phyloP scores from a whole-genome alignment of 179 eudicot species.

The Actinidia arguta region DNA sequence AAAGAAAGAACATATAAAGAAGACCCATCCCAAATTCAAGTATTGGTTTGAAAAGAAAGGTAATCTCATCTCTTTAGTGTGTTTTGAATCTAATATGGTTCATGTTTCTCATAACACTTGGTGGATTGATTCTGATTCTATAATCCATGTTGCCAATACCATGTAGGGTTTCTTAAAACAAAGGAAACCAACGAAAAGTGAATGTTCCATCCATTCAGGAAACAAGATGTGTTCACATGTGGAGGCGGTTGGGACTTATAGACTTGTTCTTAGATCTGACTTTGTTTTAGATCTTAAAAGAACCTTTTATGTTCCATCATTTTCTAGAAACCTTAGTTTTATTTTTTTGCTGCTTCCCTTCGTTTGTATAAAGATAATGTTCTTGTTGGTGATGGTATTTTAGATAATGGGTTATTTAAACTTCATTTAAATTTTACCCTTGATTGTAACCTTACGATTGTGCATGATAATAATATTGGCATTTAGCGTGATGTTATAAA shows the following conservation, averaged over 20 bases:
- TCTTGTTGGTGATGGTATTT: too few species aligned
- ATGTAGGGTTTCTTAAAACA: too few species aligned
- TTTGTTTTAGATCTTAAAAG: conserved; percentile 20
- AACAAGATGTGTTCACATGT: conserved; percentile 30
- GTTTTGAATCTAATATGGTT: too few species aligned
- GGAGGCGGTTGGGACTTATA: conserved; percentile 30
- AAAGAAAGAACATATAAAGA: conserved; percentile 19
- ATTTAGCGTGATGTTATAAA: neutral
- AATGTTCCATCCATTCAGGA: conserved; percentile 17
- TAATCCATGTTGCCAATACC: too few species aligned
- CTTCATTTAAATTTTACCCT: neutral
- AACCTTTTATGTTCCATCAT: conserved; percentile 17
- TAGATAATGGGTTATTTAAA: neutral
- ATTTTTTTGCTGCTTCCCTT: too few species aligned
- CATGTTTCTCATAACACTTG: too few species aligned
- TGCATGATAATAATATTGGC: too few species aligned
- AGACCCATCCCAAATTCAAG: neutral
- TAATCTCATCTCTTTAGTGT: conserved; percentile 14
- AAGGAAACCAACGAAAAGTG: conserved; percentile 13
- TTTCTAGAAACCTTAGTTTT: conserved; percentile 13
- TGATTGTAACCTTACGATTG: too few species aligned
- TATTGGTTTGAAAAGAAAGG: conserved; percentile 1
- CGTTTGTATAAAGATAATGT: too few species aligned
- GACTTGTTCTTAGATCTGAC: conserved; percentile 15
- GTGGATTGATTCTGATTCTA: too few species aligned